Base-by-base conservation (phyloP, 768 basidiomycete genomes). In the Podaxis carcinomalis region DNA sequence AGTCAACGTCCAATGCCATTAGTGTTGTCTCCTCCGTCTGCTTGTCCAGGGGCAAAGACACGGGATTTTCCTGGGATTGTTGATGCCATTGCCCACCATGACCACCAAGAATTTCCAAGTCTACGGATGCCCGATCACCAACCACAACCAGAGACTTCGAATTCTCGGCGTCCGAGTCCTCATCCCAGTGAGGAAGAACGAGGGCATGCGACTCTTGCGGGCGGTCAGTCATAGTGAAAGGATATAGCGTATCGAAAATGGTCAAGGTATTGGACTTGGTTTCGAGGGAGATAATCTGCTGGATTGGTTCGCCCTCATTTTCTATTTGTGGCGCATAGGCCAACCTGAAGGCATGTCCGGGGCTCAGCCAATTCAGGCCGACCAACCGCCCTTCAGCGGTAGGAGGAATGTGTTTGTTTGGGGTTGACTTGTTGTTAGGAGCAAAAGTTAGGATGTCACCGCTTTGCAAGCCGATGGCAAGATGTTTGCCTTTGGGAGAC, bases 401-500 rank as follows among this genome's bases (percentile, higher is more conserved):
- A 0, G 85, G 79, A 19, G 90, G 88, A 39, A 92, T 77, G 64
- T 84, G 81, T 53, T 80, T 84, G 67, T 89, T 84, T 5, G 79
- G 77, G 1, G 75, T 72, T 4, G 80, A 73, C 9, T 83, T 83
- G 58, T 84, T 83, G 10, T 76, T 76, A 23, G 87, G 79, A 40
- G 81, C 78, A 68, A 84, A 92, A 0, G 89, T 85, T 44, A 90
- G 69, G 40, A 93, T 86, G 57, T 88, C 87, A 2, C 91, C 90
- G 19, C 78, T 80, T 64, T 82, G 82, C 14, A 92, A 73, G 23
- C 88, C 92, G 50, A 93, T 81, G 0, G 89, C 90, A 44, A 93
- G 77, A 59, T 93, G 91, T 68, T 91, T 93, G 49, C 91, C 92
- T 70, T 91, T 92, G 1, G 91, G 89, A 2, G 91, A 93, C 91